These are phyloP conservation scores for Vanrija sp. DNA, from an alignment of 1,284 basidiomycete species.

Conservation along the genomic window DNA sequence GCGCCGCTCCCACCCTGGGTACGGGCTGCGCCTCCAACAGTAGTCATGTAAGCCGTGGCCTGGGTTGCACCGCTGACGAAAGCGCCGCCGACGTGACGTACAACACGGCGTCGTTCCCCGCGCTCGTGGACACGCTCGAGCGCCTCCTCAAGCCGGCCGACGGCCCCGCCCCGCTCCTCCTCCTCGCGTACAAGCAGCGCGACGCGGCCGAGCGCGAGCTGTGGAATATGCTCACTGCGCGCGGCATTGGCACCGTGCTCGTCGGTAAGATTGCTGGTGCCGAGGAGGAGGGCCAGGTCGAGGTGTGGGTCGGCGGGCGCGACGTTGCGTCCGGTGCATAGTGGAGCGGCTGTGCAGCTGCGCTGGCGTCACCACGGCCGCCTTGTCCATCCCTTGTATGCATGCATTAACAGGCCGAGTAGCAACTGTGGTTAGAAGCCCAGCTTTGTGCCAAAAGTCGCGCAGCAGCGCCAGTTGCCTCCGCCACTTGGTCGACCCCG, in stretches of 20 bases:
- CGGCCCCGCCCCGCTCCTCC: slow-evolving; percentile 37
- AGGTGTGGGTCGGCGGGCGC: slow-evolving; percentile 61
- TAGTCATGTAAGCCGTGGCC: slow-evolving; percentile 37
- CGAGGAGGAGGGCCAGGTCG: slow-evolving; percentile 53
- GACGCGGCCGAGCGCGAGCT: slow-evolving; percentile 66
- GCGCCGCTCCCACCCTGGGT: slow-evolving; percentile 55
- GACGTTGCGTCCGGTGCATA: background rate
- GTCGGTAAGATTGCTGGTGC: slow-evolving; percentile 60
- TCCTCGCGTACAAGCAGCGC: slow-evolving; percentile 79
- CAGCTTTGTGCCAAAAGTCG: too few relatives aligned
- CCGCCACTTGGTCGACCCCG: too few relatives aligned
- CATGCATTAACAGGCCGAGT: too few relatives aligned
- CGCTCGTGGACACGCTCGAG: slow-evolving; percentile 35
- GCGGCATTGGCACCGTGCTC: slow-evolving; percentile 35
- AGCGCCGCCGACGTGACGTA: slow-evolving; percentile 89
- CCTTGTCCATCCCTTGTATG: too few relatives aligned
- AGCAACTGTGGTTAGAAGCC: too few relatives aligned
- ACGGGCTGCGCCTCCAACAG: slow-evolving; percentile 16
- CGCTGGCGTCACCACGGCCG: too few relatives aligned
- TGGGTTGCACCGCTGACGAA: background rate
- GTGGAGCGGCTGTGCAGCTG: too few relatives aligned
- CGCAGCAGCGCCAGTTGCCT: too few relatives aligned
- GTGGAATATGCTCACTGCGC: slow-evolving; percentile 59
- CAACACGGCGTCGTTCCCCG: slow-evolving; percentile 74
- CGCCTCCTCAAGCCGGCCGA: slow-evolving; percentile 21